Base-by-base conservation (phyloP, 768 basidiomycete genomes). In the Daedaleopsis sinensis region DNA sequence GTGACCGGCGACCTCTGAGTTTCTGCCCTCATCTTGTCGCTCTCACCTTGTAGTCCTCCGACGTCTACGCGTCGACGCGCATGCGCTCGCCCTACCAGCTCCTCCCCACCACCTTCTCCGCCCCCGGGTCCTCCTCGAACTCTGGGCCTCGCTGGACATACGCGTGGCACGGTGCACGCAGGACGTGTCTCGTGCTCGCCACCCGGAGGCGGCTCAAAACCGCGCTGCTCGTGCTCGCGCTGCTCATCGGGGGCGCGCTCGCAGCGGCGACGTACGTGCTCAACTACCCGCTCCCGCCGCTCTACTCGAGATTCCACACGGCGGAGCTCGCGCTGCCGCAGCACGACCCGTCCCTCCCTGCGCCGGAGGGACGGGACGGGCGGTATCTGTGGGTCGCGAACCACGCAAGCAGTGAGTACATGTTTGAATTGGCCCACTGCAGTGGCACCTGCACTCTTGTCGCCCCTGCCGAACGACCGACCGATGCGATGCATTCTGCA, bases 321-420 rank as follows among this genome's bases (percentile, higher is more conserved):
- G 76, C 74, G 32, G 84, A 85, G 67, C 73, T 78, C 46, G 65
- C 52, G 9, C 70, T 85, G 1, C 80, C 82, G 0, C 83, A 85
- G 52, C 80, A 84, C 62, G 68, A 78, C 57, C 63, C 70, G 0
- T 73, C 74, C 0, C 63, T 78, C 3, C 75, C 77, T 0, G 75
- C 70, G 42, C 80, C 80, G 2, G 77, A 82, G 39, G 80, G 79
- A 0, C 65, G 67, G 6, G 70, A 75, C 42, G 75, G 74, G 1
- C 78, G 76, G 55, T 86, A 80, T 65, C 68, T 87, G 11, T 85
- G 77, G 74, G 72, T 77, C 21, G 73, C 81, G 3, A 84, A 83
- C 50, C 83, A 86, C 65, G 79, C 76, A 16, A 70, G 68, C 5
- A 68, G 82, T 79, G 50, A 64, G 77, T 32, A 32, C 27, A 32